Evolutionary conservation across 1,139 yeast species (phyloP), one percentile per base, ranked within the genome.

Genomic region (Candida labiduridarum): DNA sequence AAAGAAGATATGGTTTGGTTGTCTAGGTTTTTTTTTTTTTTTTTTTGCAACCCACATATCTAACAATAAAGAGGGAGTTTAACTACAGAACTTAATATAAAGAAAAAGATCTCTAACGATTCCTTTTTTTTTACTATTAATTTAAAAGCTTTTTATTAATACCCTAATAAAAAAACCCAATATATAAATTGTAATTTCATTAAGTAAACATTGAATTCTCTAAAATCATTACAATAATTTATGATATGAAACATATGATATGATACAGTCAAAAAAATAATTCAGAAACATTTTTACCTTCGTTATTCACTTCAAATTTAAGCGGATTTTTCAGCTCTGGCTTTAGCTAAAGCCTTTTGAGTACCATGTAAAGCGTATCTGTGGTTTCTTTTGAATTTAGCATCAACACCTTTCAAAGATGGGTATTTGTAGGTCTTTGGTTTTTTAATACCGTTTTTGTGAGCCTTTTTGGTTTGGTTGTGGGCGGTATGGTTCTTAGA

Each of bases 401-500:
- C 87, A 80, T 94, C 98, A 78, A 92, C 97, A 84, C 96, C 96
- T 83, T 89, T 92, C 80, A 90, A 85, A 63, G 98, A 91, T 67
- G 97, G 96, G 86, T 92, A 90, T 84, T 89, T 92, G 96, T 85
- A 80, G 74, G 97, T 87, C 85, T 83, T 88, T 71, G 97, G 97
- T 92, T 92, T 94, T 89, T 92, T 94, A 84, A 94, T 94, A 83
- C 99, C 99, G 89, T 94, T 94, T 79, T 86, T 92, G 97, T 94
- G 99, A 73, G 98, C 98, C 96, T 94, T 94, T 78, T 81, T 88
- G 91, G 89, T 89, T 81, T 94, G 98, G 96, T 94, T 94, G 84
- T 94, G 99, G 83, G 92, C 92, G 82, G 99, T 94, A 80, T 94
- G 99, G 84, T 94, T 94, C 97, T 94, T 94, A 67, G 98, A 91